Conservation (phyloP, 176 grass and related monocot genomes). For the Aegilops bicornis region DNA sequence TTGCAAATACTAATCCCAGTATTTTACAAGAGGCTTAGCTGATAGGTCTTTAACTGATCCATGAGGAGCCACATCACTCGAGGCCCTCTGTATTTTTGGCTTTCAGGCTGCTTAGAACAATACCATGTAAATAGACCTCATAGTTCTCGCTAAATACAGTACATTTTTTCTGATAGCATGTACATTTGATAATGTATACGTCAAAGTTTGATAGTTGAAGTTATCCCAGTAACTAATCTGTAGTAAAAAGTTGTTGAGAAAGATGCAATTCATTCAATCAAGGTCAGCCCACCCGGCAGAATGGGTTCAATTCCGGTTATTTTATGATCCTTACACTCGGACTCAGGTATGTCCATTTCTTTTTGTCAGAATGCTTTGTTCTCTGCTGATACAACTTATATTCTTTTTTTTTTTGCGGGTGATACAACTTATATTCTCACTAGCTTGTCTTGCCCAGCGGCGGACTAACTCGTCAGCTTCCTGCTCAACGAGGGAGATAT, state of each 20-base stretch:
- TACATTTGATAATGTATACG: conserved; percentile 11
- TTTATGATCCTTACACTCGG: neutral
- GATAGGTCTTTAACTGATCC: conserved; percentile 1
- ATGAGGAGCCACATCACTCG: neutral
- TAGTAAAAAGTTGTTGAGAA: neutral
- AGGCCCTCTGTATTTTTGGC: no score
- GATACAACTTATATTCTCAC: no score
- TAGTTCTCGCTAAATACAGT: neutral
- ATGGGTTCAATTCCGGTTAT: neutral
- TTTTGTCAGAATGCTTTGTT: neutral
- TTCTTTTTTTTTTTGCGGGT: no score
- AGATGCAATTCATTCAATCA: neutral
- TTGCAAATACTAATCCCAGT: neutral
- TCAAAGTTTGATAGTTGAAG: neutral
- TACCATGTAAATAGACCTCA: conserved; percentile 10
- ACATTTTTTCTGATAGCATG: conserved; percentile 22
- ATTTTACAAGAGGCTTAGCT: conserved; percentile 23
- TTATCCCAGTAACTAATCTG: no score
- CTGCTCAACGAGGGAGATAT: no score
- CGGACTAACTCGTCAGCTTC: no score
- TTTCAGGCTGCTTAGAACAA: neutral
- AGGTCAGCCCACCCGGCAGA: neutral
- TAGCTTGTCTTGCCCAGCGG: no score
- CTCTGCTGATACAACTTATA: no score
- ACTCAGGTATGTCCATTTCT: neutral